A percentile compares a stretch with the other conserved stretches of the same genome.
phyloP scores from a whole-genome alignment of 2,329 filamentous ascomycete genomes.

The Neurospora sp. region DNA sequence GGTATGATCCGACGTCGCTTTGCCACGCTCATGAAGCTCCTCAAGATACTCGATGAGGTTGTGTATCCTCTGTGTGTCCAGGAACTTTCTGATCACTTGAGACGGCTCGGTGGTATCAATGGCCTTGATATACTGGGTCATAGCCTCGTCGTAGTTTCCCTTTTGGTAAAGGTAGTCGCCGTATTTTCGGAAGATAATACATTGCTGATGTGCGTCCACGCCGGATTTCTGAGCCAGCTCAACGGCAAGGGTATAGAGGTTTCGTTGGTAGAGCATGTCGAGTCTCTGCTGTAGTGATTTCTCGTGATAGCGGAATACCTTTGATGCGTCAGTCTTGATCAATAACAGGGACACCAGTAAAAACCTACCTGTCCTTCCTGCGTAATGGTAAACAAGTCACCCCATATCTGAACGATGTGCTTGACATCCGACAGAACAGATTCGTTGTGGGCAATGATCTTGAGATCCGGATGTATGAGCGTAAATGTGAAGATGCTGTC shows the following conservation, averaged over 20 bases:
- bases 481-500: slow-evolving; percentile 85
- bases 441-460: slow-evolving; percentile 84
- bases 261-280: slow-evolving; percentile 87
- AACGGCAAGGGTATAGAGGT: slow-evolving; percentile 84
- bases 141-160: slow-evolving; percentile 93
- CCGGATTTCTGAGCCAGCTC: slow-evolving; percentile 86
- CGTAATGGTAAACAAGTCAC: slow-evolving; percentile 80
- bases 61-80: slow-evolving; percentile 94
- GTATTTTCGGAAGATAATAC: slow-evolving; percentile 85
- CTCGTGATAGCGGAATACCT: slow-evolving; percentile 81
- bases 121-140: slow-evolving; percentile 94
- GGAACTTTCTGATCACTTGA: slow-evolving; percentile 90
- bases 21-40: slow-evolving; percentile 88
- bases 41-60: slow-evolving; percentile 96
- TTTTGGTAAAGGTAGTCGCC: slow-evolving; percentile 93
- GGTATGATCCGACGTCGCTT: slow-evolving; percentile 89
- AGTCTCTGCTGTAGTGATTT: slow-evolving; percentile 84
- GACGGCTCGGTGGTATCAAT: slow-evolving; percentile 96
- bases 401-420: slow-evolving; percentile 78
- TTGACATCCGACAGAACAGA: slow-evolving; percentile 73
- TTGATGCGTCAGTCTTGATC: slow-evolving; percentile 14
- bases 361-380: slow-evolving; percentile 73
- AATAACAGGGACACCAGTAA: slow-evolving; percentile 4
- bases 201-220: slow-evolving; percentile 71
- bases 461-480: slow-evolving; percentile 81